Percentiles rank a stretch among this genome's conserved stretches.
Conservation (phyloP, 2,329 filamentous ascomycete species). For the Exophiala spinifera region DNA sequence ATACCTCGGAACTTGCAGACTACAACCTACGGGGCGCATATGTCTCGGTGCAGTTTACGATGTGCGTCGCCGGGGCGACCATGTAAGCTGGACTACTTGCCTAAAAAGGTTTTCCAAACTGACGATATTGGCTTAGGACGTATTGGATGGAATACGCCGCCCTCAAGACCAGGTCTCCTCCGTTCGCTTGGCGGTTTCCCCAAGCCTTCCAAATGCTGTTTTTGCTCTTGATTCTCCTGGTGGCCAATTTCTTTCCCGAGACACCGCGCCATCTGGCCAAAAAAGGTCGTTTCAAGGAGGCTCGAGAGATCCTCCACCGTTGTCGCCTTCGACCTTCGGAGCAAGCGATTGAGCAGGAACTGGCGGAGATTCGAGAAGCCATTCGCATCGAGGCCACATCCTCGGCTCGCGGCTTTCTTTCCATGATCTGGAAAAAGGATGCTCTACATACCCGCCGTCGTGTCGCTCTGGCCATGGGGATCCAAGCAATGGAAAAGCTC, state of each 20-base stretch:
- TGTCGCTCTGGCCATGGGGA: conserved; percentile 26
- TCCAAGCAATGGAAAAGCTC: conserved; percentile 30
- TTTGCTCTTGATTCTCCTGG: conserved; percentile 54
- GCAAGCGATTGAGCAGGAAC: conserved; percentile 27
- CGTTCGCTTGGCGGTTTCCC: conserved; percentile 58
- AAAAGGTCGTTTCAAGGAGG: conserved; percentile 26
- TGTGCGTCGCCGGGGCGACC: conserved; percentile 12
- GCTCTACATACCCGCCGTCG: conserved; percentile 29
- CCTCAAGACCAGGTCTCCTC: conserved; percentile 31
- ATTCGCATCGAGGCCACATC: conserved; percentile 30
- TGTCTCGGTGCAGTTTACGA: conserved; percentile 30
- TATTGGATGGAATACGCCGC: conserved; percentile 34
- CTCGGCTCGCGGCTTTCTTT: conserved; percentile 25
- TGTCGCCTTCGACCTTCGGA: conserved; percentile 11
- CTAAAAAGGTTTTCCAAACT: background rate
- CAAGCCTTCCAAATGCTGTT: conserved; percentile 59
- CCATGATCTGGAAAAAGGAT: conserved; percentile 30
- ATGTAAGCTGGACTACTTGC: background rate
- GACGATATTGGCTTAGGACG: conserved; percentile 18
- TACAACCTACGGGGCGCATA: conserved; percentile 29
- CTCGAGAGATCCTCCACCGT: conserved; percentile 19
- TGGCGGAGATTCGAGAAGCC: conserved; percentile 29
- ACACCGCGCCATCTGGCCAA: conserved; percentile 39
- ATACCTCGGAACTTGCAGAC: conserved; percentile 32
- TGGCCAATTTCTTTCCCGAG: conserved; percentile 49